Evolutionary conservation across 148 eudicot species (phyloP), one percentile per base, ranked within the genome.

Genomic region (Talinum fruticosum): DNA sequence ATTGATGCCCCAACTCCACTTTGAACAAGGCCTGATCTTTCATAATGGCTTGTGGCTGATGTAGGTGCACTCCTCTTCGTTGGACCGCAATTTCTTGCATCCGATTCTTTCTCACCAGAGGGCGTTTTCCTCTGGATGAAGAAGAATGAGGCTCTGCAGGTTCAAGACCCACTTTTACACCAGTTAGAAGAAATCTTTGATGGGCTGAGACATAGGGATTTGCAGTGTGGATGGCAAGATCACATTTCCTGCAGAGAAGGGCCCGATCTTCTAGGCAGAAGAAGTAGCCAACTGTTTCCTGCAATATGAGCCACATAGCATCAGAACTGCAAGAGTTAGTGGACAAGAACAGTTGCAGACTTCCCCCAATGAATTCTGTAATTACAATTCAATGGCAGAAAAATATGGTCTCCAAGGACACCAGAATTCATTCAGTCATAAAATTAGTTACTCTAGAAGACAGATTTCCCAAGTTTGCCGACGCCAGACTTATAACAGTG

Each of bases 241-340:
- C 98, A 79, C 99, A 96, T 67, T 90, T 87, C 74, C 98, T 83
- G 85, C 99, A 96, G 5, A 93, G 88, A 72, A 96, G 81, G 78
- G 99, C 99, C 72, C 99, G 83, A 72, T 93, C 99, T 88, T 96
- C 95, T 68, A 96, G 79, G 81, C 99, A 96, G 78, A 96, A 96
- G 91, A 96, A 91, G 79, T 93, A 96, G 49, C 97, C 99, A 69
- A 86, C 87, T 64, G 87, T 67, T 49, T 96, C 99, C 99, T 96
- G 98, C 82, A 89, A 53, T 35, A 62, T 5, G 8, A 54, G 68
- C 47, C 57, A 81, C 68, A 71, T 10, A 2, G 23, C 23, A 44
- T 45, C 54, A 81, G 26, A 1, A 54, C 45, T 26, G 23, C 28
- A 49, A 34, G 29, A 73, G 66, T 81, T n/a, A 41, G 8, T 41